phyloP scores from a whole-genome alignment of 345 rosid species.

The Aurinia saxatilis region DNA sequence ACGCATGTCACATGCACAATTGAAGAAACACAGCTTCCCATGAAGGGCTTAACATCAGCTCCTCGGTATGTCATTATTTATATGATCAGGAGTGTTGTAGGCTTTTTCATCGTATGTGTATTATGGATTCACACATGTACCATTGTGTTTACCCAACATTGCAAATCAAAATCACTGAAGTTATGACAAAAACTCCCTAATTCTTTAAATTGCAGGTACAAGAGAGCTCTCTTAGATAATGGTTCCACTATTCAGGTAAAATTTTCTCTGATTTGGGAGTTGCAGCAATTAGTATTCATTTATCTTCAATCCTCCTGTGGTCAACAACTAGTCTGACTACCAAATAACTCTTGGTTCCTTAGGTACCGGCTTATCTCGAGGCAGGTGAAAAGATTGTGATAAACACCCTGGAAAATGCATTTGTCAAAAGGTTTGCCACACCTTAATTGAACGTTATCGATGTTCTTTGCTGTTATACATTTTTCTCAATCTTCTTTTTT shows the following conservation, averaged over 20 bases:
- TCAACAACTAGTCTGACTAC: not conserved
- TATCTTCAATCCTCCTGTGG: not conserved
- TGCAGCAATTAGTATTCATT: not conserved
- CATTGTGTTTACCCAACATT: not conserved
- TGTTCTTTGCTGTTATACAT: not conserved
- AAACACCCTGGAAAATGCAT: conserved; percentile 67
- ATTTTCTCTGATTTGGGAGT: not conserved
- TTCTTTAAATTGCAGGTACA: conserved; percentile 46
- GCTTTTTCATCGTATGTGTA: not conserved
- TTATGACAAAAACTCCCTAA: not conserved
- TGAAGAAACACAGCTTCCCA: conserved; percentile 53
- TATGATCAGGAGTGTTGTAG: not conserved
- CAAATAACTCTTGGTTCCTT: conserved; percentile 2
- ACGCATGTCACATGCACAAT: conserved; percentile 70
- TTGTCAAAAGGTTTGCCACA: conserved; percentile 51
- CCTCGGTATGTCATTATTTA: conserved; percentile 47
- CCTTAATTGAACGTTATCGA: not conserved
- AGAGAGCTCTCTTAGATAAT: conserved; percentile 76
- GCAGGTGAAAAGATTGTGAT: conserved; percentile 68
- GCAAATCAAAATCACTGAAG: not conserved
- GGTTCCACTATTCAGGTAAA: conserved; percentile 65
- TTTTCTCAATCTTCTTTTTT: not conserved
- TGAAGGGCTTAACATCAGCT: conserved; percentile 60
- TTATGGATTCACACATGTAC: not conserved
- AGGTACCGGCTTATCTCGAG: conserved; percentile 80